Percentiles rank a stretch among this genome's conserved stretches.
Conservation (phyloP, 495 filamentous ascomycete species). For the Pseudoneurospora amorphoporcata region DNA sequence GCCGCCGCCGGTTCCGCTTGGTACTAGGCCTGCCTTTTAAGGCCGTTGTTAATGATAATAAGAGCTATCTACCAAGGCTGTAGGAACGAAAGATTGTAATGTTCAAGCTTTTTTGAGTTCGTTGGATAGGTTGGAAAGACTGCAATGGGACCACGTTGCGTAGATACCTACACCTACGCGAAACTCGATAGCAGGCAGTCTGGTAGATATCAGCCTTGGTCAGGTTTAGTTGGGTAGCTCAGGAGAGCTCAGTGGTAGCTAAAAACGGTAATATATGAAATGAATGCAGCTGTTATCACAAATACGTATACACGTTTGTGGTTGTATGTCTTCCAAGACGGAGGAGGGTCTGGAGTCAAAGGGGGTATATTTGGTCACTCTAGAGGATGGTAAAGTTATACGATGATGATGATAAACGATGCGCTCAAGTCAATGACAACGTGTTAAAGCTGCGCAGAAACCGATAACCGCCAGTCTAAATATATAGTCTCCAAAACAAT, state of each 20-base stretch:
- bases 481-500: neutral
- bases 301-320: too few species aligned
- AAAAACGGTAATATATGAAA: too few species aligned
- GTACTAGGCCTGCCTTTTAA: slow-evolving; percentile 32
- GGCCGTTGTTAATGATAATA: neutral
- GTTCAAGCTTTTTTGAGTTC: neutral
- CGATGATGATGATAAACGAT: neutral
- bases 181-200: neutral
- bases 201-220: neutral
- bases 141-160: neutral
- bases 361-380: neutral
- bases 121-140: neutral
- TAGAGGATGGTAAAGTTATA: neutral
- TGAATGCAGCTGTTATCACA: too few species aligned
- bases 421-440: neutral
- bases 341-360: neutral
- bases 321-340: neutral
- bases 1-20: slow-evolving; percentile 43
- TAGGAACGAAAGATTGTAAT: neutral
- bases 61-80: neutral
- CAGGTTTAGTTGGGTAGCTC: neutral
- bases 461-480: neutral
- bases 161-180: neutral
- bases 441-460: neutral
- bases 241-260: too few species aligned